Conservation (phyloP, 108 stramenopile species). For the Aurantiochytrium sp. region DNA sequence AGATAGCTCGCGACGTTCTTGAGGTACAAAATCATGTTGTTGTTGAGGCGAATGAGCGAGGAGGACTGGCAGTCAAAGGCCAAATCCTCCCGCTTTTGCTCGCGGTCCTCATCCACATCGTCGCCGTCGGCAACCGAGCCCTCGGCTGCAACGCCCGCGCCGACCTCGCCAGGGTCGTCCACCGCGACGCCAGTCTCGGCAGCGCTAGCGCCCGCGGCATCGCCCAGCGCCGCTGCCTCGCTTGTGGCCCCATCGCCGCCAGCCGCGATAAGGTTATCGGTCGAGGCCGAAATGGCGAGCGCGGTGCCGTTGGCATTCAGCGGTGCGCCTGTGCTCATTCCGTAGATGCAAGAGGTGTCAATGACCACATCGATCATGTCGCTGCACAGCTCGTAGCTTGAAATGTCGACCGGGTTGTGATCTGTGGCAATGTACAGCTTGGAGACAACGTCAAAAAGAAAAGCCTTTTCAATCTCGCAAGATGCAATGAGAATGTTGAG, state of each 20-base stretch:
- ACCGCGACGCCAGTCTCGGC: not conserved
- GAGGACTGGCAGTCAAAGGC: conserved; percentile 85
- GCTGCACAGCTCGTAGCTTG: conserved; percentile 84
- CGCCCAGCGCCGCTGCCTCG: conserved; percentile 59
- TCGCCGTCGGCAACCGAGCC: not conserved
- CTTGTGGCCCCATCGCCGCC: conserved; percentile 34
- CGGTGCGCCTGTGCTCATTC: conserved; percentile 35
- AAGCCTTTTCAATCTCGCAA: conserved; percentile 95
- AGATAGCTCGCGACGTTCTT: conserved; percentile 88
- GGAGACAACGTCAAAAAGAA: conserved; percentile 90
- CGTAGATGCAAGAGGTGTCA: conserved; percentile 97
- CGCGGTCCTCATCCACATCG: conserved; percentile 4
- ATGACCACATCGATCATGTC: conserved; percentile 99
- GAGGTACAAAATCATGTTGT: conserved; percentile 87
- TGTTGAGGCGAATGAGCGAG: conserved; percentile 85
- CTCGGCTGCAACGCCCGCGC: not conserved
- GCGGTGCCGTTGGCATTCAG: conserved; percentile 15
- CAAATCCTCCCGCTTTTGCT: conserved; percentile 43
- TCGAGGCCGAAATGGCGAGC: not conserved
- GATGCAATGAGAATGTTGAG: conserved; percentile 81
- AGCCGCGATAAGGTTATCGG: not conserved
- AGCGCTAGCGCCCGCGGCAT: conserved; percentile 4
- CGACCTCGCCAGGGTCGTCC: not conserved
- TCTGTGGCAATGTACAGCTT: conserved; percentile 94
- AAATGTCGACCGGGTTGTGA: conserved; percentile 89